phyloP scores from a whole-genome alignment of 2,329 filamentous ascomycete genomes.

The Alternaria dauci region DNA sequence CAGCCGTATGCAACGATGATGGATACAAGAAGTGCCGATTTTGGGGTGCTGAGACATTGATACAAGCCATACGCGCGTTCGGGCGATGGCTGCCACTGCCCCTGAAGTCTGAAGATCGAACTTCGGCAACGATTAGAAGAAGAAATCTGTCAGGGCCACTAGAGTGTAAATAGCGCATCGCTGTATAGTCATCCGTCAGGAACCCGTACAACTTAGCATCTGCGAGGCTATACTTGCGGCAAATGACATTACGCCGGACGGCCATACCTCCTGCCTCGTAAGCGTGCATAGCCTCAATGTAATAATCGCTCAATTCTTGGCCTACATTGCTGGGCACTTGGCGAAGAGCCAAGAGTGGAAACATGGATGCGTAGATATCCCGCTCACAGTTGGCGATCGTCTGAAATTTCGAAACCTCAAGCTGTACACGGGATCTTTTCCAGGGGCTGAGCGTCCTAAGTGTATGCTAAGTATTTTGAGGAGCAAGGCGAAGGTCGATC shows the following conservation, averaged over 20 bases:
- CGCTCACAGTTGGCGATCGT: constrained; percentile 2
- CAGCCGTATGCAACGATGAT: not conserved
- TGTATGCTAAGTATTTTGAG: not conserved
- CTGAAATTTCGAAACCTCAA: constrained; percentile 1
- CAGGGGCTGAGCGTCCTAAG: not conserved
- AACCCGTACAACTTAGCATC: not conserved
- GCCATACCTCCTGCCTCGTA: constrained; percentile 1
- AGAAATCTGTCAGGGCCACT: not conserved
- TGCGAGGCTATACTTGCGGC: not conserved
- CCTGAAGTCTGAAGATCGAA: constrained; percentile 1
- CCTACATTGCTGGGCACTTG: constrained; percentile 9
- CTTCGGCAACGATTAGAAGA: not conserved
- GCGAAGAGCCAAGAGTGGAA: constrained; percentile 13
- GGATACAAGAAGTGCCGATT: constrained; percentile 1
- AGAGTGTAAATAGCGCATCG: constrained; percentile 1
- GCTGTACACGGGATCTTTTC: not conserved
- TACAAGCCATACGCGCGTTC: not conserved
- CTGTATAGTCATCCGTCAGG: not conserved
- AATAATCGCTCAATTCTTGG: constrained; percentile 12
- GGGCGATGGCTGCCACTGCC: not conserved
- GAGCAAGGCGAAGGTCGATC: not conserved
- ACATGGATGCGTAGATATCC: constrained; percentile 9
- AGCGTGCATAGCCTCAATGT: constrained; percentile 8
- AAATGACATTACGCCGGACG: not conserved
- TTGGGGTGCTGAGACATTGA: not conserved